Conservation (phyloP, 169 alveolate species). For the Cryptosporidium felis region DNA sequence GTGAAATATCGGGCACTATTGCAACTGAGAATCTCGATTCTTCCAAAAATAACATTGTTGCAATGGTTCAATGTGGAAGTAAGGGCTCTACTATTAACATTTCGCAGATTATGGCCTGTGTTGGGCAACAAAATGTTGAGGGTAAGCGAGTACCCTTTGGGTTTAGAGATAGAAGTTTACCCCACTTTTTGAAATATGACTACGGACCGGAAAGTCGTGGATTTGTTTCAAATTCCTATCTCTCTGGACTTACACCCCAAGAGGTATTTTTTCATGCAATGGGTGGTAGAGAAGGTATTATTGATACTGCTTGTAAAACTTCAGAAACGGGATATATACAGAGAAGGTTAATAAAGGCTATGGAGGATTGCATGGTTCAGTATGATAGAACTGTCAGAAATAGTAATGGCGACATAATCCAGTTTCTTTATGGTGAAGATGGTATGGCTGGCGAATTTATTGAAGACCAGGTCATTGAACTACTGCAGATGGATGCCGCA, state of each 20-base stretch:
- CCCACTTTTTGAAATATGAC: conserved; percentile 99
- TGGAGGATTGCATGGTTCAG: conserved; percentile 99
- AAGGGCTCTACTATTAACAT: conserved; percentile 97
- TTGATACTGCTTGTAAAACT: conserved; percentile 99
- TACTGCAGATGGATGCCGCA: conserved; percentile 88
- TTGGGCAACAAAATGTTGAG: conserved; percentile 99
- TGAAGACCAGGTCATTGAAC: conserved; percentile 95
- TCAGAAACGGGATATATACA: conserved; percentile 99
- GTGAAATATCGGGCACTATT: conserved; percentile 90
- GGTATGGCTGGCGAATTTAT: conserved; percentile 99
- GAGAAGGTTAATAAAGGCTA: conserved; percentile 98
- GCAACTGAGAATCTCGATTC: conserved; percentile 94
- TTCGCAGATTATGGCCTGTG: conserved; percentile 98
- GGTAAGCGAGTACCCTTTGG: conserved; percentile 99
- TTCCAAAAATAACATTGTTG: conserved; percentile 92
- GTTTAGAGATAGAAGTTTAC: conserved; percentile 96
- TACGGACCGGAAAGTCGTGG: conserved; percentile 99
- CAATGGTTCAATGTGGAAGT: conserved; percentile 98
- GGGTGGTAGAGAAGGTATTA: conserved; percentile 99
- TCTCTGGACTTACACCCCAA: conserved; percentile 96
- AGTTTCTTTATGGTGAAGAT: conserved; percentile 99
- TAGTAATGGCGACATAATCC: conserved; percentile 94
- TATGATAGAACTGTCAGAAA: conserved; percentile 99
- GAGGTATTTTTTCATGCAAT: conserved; percentile 99
- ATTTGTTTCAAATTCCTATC: conserved; percentile 97